Evolutionary conservation across 345 rosid species (phyloP), one percentile per base, ranked within the genome.

Genomic region (Gossypium mustelinum): DNA sequence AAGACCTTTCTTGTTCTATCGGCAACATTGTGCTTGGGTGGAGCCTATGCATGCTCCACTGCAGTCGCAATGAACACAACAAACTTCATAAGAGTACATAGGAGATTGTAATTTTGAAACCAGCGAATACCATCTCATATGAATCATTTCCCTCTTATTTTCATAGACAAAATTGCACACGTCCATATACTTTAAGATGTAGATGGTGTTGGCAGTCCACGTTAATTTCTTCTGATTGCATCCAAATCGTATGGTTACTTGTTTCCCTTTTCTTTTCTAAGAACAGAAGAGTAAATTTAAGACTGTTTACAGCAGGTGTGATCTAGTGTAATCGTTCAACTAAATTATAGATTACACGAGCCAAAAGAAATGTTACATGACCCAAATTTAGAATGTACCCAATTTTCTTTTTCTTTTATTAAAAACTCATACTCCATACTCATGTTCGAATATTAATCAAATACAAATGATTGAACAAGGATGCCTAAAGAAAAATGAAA

Each of bases 71-170:
- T 89, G 86, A 94, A 89, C 89, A 91, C 97, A 52, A 87, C 91
- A 69, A 94, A 94, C 87, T 91, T 91, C 86, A 81, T 91, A 60
- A 85, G 98, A 84, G 87, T 84, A 59, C 98, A 94, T 80, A 80
- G 96, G 82, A 94, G 98, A 89, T 64, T 84, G 73, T 88, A 81
- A 29, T 51, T 27, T 27, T 3, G 3, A 0, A 89, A 64, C 45
- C 39, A 55, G 27, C 16, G 25, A 20, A 73, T 17, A 27, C 44
- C 56, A 47, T n/a, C 2, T 16, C 9, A 14, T 27, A 47, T 13
- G 18, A 65, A 6, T 48, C 54, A 47, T 59, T 17, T 50, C 60
- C 9, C 34, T 10, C 24, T 50, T 50, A 25, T 48, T 52, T 52
- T 17, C 11, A 24, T 11, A 48, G 13, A 68, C 58, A 68, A 63